Evolutionary conservation across 1,284 basidiomycete genomes (phyloP).

Genomic region (Ustilago cynodontis): DNA sequence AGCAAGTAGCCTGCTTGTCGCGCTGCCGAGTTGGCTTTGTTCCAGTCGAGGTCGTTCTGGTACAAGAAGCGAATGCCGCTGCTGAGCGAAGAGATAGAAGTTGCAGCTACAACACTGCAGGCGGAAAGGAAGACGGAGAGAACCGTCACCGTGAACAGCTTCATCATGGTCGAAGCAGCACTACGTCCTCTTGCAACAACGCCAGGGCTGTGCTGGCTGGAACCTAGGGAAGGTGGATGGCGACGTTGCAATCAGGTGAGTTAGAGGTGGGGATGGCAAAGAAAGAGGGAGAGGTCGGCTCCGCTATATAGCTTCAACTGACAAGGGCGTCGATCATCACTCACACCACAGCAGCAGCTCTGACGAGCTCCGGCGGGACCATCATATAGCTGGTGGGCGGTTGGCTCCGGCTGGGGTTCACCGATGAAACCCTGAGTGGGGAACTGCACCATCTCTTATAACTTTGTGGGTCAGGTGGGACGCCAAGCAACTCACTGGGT

Average conservation of each 20-base stretch:
- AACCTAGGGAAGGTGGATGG: background rate
- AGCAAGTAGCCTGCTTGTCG: conserved; percentile 54
- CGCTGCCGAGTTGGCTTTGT: conserved; percentile 23
- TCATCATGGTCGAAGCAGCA: conserved; percentile 10
- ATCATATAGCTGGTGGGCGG: background rate
- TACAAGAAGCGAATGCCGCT: conserved; percentile 50
- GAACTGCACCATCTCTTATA: background rate
- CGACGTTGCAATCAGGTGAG: background rate
- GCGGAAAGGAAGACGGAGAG: background rate
- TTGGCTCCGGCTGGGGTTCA: background rate
- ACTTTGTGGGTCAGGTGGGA: background rate
- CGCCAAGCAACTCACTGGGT: background rate
- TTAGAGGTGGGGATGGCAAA: background rate
- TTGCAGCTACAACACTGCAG: conserved; percentile 11
- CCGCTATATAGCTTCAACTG: background rate
- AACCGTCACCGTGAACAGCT: background rate
- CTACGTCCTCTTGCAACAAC: background rate
- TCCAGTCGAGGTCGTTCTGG: conserved; percentile 60
- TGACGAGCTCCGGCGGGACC: background rate
- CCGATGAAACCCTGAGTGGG: background rate
- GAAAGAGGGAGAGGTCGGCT: background rate
- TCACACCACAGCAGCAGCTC: background rate
- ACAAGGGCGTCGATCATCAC: background rate
- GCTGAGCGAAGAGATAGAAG: conserved; percentile 4
- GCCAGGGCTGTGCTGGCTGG: background rate